Base-by-base conservation (phyloP, 2,329 filamentous ascomycete genomes). In the Microsporum canis region DNA sequence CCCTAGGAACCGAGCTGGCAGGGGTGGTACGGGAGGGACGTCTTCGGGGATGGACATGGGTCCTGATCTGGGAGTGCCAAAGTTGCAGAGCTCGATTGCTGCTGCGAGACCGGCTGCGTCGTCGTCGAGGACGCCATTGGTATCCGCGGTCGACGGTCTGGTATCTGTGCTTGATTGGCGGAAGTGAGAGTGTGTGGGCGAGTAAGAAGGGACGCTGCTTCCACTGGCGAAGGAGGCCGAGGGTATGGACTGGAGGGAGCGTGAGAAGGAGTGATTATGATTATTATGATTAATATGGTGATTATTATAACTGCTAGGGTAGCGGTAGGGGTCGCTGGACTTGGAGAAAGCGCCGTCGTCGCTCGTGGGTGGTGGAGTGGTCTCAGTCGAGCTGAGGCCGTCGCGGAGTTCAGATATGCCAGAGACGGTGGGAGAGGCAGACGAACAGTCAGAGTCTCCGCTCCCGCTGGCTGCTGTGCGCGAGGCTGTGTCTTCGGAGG, bases 91-190 rank as follows among this genome's bases (percentile, higher is more conserved):
- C 67, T 94, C 89, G 57, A 96, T 89, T 2, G 92, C 91, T 12
- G 91, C 91, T 23, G 91, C 92, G 62, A 97, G 81, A 66, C 95
- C 89, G 55, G 85, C 87, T 70, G 95, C 91, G 65, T 95, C 90
- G 68, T 92, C 85, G 61, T 89, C 87, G 6, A 85, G 86, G 59
- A 80, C 79, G 23, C 51, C 51, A 70, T 87, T 89, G 66, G 83
- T 84, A 41, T 91, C 89, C 4, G 89, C 91, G 1, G 91, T 95
- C 38, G 83, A 82, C 33, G 91, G 90, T 36, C 90, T 85, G 63
- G 82, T 82, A 67, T 91, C 88, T 64, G 85, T 85, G 72, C 88
- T 94, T 67, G 82, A 84, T 64, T 91, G 86, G 63, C 88, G 86
- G 74, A 85, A 82, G 71, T 91, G 74, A 59, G 75, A 74, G 62